phyloP scores from a whole-genome alignment of 345 rosid species.

The Aquilaria yunnanensis region DNA sequence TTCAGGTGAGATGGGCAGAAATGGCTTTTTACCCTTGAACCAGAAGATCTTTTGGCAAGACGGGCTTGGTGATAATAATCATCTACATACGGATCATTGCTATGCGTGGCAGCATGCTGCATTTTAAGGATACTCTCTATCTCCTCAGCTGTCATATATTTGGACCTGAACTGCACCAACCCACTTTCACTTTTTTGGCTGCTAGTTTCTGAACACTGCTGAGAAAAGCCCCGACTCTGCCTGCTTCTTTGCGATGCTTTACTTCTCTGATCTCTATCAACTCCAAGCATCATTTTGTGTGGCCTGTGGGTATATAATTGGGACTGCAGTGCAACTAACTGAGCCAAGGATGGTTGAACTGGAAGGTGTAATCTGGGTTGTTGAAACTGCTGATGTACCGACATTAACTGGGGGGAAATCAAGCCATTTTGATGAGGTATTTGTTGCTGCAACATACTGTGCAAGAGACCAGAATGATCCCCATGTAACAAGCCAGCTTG shows the following conservation, averaged over 20 bases:
- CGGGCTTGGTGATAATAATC: slow-evolving; percentile 97
- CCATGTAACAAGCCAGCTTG: slow-evolving; percentile 65
- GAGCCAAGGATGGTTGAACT: slow-evolving; percentile 61
- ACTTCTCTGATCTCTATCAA: slow-evolving; percentile 67
- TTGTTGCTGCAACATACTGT: slow-evolving; percentile 62
- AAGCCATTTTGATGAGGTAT: slow-evolving; percentile 60
- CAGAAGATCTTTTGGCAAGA: slow-evolving; percentile 56
- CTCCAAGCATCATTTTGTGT: slow-evolving; percentile 45
- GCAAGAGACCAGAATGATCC: slow-evolving; percentile 60
- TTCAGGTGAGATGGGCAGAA: slow-evolving; percentile 81
- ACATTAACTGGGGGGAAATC: slow-evolving; percentile 50
- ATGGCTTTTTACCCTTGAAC: slow-evolving; percentile 49
- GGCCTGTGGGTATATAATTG: slow-evolving; percentile 55
- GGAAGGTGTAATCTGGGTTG: slow-evolving; percentile 52
- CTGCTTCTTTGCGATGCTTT: slow-evolving; percentile 66
- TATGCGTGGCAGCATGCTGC: slow-evolving; percentile 87
- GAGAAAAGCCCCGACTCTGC: slow-evolving; percentile 52
- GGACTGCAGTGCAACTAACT: slow-evolving; percentile 64
- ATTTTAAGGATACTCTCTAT: slow-evolving; percentile 93
- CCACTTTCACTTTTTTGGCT: slow-evolving; percentile 84
- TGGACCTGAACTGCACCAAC: slow-evolving; percentile 66
- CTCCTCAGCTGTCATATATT: slow-evolving; percentile 94
- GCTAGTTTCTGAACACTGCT: slow-evolving; percentile 60
- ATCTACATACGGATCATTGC: slow-evolving; percentile 75
- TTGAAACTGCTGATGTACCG: slow-evolving; percentile 57